Evolutionary conservation across 805 yeast genomes (phyloP).

Genomic region (Wickerhamiella musiphila): DNA sequence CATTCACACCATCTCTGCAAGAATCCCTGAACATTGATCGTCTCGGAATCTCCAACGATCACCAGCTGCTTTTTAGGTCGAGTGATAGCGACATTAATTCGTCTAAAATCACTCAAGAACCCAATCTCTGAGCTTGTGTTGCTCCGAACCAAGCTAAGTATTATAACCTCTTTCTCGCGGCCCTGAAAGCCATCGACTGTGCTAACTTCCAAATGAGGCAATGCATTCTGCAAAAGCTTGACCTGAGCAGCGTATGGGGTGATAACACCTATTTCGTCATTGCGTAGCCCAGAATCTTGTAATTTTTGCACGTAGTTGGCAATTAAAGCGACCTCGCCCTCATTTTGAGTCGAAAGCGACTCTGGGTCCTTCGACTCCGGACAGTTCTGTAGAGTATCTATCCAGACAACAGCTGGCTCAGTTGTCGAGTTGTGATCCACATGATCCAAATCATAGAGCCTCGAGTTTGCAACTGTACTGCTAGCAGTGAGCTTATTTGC

Average conservation of each 20-base stretch:
- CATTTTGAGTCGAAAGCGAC: constrained; percentile 37
- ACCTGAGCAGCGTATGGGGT: constrained; percentile 90
- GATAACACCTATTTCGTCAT: constrained; percentile 58
- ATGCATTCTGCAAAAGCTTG: constrained; percentile 31
- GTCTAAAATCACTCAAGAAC: constrained; percentile 56
- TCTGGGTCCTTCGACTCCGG: constrained; percentile 24
- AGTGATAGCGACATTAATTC: constrained; percentile 88
- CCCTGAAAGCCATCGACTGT: constrained; percentile 97
- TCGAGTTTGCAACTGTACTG: constrained; percentile 33
- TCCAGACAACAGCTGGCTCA: constrained; percentile 48
- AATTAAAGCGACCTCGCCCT: constrained; percentile 54
- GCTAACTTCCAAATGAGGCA: constrained; percentile 48
- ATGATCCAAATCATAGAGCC: constrained; percentile 38
- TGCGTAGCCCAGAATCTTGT: constrained; percentile 33
- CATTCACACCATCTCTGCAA: constrained; percentile 53
- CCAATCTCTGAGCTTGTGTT: constrained; percentile 61
- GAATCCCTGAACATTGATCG: constrained; percentile 44
- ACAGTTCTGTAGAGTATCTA: constrained; percentile 87
- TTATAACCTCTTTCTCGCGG: constrained; percentile 75
- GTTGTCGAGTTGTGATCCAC: constrained; percentile 35
- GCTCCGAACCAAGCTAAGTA: constrained; percentile 67
- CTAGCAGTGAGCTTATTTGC: constrained; percentile 45
- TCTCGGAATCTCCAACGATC: constrained; percentile 60
- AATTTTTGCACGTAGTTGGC: constrained; percentile 37
- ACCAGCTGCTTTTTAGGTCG: constrained; percentile 75